A percentile compares a stretch with the other conserved stretches of the same genome.
These are phyloP conservation scores for Vitis hybrid DNA, from an alignment of 177 flowering plant genomes.

Conservation along the genomic window DNA sequence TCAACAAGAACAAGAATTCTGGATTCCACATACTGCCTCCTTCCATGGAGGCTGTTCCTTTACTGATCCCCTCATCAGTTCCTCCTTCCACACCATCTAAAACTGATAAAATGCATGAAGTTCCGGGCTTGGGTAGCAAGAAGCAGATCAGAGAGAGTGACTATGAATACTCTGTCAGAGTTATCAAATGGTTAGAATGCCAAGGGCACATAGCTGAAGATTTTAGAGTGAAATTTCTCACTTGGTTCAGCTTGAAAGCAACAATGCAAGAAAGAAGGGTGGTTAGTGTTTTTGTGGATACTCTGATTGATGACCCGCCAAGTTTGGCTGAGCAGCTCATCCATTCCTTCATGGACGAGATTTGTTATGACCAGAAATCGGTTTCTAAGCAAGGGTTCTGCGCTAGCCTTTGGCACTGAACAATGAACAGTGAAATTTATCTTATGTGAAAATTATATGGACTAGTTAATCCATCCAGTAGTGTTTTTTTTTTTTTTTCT, in stretches of 20 bases:
- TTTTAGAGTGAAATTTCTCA: constrained; percentile 68
- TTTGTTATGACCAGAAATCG: constrained; percentile 32
- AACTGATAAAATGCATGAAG: constrained; percentile 16
- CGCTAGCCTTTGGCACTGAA: constrained; percentile 32
- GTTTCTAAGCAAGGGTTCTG: constrained; percentile 22
- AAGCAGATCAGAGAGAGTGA: constrained; percentile 29
- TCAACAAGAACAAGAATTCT: constrained; percentile 23
- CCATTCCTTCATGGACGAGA: constrained; percentile 54
- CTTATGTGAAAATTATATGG: background rate
- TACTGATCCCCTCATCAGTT: constrained; percentile 10
- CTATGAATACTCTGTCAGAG: constrained; percentile 54
- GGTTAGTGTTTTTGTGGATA: constrained; percentile 59
- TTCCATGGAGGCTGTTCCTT: constrained; percentile 2
- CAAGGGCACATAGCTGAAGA: constrained; percentile 51
- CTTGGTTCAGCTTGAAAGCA: constrained; percentile 83
- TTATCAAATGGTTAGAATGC: constrained; percentile 54
- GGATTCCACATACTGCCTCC: constrained; percentile 10
- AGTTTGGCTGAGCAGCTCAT: constrained; percentile 71
- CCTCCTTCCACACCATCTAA: constrained; percentile 49
- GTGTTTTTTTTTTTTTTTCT: background rate
- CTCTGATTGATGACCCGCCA: constrained; percentile 57
- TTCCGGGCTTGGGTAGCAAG: constrained; percentile 1
- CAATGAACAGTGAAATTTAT: background rate
- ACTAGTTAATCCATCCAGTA: background rate
- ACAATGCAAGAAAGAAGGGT: constrained; percentile 55